Evolutionary conservation across 176 grass and related monocot species (phyloP), one percentile per base, ranked within the genome.

Genomic region (Typha latifolia): DNA sequence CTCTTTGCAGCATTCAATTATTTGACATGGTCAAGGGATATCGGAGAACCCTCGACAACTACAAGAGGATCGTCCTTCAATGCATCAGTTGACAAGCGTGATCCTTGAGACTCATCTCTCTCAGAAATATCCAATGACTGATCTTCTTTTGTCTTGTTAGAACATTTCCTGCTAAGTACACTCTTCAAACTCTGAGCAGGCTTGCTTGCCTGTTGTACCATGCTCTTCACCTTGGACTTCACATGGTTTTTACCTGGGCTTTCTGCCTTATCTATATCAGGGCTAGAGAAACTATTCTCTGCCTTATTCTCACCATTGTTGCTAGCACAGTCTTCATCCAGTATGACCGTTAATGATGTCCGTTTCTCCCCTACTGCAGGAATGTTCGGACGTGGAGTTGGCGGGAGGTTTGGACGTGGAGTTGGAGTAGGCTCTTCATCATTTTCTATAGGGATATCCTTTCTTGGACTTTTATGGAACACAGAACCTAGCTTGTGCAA

Each of bases 131-230:
- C 53, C 14, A 51, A 72, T 29, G 12, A 14, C 49, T 49, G 72
- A 10, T 78, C 77, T 50, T 80, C 81, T 66, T 73, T 82, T 51
- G 50, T 78, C 69, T 80, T 99, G 59, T 84, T 83, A 14, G 75
- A 66, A 7, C 68, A 64, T 47, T 99, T 90, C 48, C 52, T 86
- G 67, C 86, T 90, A 55, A 90, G 77, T 67, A 73, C 71, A 52
- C 63, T 78, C 37, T 84, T 87, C 48, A 91, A 29, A 74, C 74
- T 74, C 14, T 87, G 69, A 76, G 85, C 77, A 2, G 77, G 49
- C 71, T 80, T 84, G 37, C 87, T 80, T 0, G 78, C 88, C 62
- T 81, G 74, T 69, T 91, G 85, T 47, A 82, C 63, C n/a, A 92
- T 63, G 15, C 82, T 75, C 51, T 70, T 84, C 21, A 84, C 85